Conservation (phyloP, 2,329 filamentous ascomycete species). For the Niveomyces coronatus region DNA sequence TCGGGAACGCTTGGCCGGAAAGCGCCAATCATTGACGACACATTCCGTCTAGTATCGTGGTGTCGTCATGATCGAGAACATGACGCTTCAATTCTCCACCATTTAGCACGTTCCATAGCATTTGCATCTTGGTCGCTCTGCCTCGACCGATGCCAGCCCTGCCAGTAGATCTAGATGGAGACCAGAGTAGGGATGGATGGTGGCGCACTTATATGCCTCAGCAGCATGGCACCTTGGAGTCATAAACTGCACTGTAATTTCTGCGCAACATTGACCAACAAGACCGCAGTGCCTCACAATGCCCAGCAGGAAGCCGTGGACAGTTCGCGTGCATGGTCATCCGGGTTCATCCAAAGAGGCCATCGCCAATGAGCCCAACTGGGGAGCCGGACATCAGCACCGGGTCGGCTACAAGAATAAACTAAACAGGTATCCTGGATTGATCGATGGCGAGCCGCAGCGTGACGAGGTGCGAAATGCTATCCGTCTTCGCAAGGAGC, state of each 20-base stretch:
- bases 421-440: conserved; percentile 25
- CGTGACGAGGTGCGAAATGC: conserved; percentile 10
- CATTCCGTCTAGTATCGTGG: background rate
- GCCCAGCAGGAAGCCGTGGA: background rate
- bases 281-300: background rate
- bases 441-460: background rate
- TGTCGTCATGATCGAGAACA: background rate
- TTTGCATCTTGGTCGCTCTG: background rate
- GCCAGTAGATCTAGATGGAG: no score
- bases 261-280: background rate
- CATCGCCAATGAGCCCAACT: conserved; percentile 32
- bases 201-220: background rate
- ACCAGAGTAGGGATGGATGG: background rate
- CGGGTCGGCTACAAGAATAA: conserved; percentile 28
- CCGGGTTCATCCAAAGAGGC: conserved; percentile 29
- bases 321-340: conserved; percentile 15
- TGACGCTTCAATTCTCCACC: conserved; percentile 1
- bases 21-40: background rate
- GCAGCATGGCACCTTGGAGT: background rate
- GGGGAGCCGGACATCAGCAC: conserved; percentile 27
- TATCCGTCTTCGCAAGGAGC: background rate
- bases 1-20: no score
- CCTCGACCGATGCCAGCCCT: no score
- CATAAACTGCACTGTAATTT: no score
- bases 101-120: background rate